Evolutionary conservation across 352 stramenopile species (phyloP).

Genomic region (Elongisporangium senticosum): DNA sequence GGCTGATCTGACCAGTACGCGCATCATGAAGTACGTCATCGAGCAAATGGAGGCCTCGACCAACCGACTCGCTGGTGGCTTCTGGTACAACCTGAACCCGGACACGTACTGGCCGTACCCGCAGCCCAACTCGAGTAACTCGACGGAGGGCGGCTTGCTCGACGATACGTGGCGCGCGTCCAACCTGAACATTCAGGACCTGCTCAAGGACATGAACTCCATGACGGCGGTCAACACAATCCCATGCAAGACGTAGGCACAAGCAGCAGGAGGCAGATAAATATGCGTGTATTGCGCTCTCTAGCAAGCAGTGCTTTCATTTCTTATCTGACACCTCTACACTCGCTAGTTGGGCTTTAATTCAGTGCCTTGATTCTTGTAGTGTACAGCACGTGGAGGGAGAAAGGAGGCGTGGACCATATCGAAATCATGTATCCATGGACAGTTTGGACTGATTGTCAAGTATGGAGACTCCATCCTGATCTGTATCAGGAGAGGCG

Average conservation of each 20-base stretch:
- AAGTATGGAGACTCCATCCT: too few species aligned
- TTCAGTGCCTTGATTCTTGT: too few species aligned
- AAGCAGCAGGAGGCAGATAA: neutral
- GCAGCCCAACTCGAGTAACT: constrained; percentile 52
- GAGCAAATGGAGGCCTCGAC: constrained; percentile 48
- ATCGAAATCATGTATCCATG: too few species aligned
- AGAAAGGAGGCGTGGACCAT: too few species aligned
- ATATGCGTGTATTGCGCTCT: constrained; percentile 1
- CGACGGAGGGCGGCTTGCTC: constrained; percentile 50
- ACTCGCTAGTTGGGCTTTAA: too few species aligned
- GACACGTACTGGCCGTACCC: constrained; percentile 75
- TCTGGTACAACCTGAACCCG: constrained; percentile 80
- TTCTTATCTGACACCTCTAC: too few species aligned
- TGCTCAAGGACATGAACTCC: constrained; percentile 59
- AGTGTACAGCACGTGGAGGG: too few species aligned
- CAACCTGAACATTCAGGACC: constrained; percentile 61
- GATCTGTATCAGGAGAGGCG: too few species aligned
- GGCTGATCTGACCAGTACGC: constrained; percentile 58
- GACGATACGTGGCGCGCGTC: constrained; percentile 65
- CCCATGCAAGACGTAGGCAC: constrained; percentile 45
- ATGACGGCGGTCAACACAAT: constrained; percentile 66
- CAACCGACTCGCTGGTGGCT: constrained; percentile 60
- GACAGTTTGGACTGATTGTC: too few species aligned
- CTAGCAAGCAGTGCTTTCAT: constrained; percentile 3
- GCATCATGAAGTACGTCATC: constrained; percentile 60